Evolutionary conservation across 2,329 filamentous ascomycete genomes (phyloP).

Genomic region (Xylaria sp.): DNA sequence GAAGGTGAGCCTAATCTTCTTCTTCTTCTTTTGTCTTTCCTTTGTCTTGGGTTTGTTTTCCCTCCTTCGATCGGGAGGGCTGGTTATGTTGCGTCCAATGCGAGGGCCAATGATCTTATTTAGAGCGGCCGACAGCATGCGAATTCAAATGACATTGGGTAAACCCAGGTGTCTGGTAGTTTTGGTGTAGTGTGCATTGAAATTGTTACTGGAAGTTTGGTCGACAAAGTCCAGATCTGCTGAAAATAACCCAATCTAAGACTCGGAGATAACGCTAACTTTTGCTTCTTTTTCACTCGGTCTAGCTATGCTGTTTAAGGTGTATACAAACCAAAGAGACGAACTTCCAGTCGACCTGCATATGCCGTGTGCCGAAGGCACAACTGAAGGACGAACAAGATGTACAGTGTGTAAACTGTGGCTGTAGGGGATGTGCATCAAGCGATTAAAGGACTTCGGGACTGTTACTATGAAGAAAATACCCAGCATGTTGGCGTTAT

Average conservation of each 20-base stretch:
- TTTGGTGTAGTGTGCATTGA: too few species aligned
- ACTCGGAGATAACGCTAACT: conserved; percentile 22
- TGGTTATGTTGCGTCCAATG: too few species aligned
- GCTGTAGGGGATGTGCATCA: conserved; percentile 89
- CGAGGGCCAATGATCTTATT: too few species aligned
- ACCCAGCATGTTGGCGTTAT: conserved; percentile 45
- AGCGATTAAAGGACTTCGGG: conserved; percentile 68
- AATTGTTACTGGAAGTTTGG: too few species aligned
- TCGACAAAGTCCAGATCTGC: too few species aligned
- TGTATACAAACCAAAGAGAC: conserved; percentile 99
- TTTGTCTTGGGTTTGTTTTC: background rate
- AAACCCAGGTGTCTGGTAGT: too few species aligned
- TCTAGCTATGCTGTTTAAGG: conserved; percentile 87
- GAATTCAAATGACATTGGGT: too few species aligned
- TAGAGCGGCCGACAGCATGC: too few species aligned
- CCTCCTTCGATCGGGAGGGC: too few species aligned
- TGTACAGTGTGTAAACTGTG: conserved; percentile 94
- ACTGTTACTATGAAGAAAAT: conserved; percentile 29
- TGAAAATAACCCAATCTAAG: too few species aligned
- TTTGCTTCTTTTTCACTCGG: conserved; percentile 50
- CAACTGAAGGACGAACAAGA: conserved; percentile 90
- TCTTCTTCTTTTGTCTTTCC: background rate
- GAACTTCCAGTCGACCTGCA: conserved; percentile 97
- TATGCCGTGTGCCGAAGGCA: conserved; percentile 91
- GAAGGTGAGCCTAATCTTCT: conserved; percentile 70